Base-by-base conservation (phyloP, 2,329 filamentous ascomycete species). In the Apiospora rasikravindrae region DNA sequence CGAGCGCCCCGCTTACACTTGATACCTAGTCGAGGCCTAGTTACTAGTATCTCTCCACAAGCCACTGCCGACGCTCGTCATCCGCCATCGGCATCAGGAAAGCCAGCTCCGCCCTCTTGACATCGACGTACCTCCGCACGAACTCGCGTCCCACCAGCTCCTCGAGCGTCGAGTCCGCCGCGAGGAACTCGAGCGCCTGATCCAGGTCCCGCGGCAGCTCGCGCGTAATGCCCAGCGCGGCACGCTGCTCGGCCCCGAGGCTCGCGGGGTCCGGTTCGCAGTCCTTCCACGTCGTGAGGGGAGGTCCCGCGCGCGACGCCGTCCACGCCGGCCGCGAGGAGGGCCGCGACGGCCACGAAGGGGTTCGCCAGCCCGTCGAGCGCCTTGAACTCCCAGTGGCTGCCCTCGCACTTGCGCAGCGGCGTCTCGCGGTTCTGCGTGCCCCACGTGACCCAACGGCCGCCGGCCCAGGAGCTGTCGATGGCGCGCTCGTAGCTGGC, bases 381-480 rank as follows among this genome's bases (percentile, higher is more conserved):
- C 71, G 88, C 90, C 78, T 94, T 92, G 33, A 97, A 76, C 81
- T 97, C 94, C 92, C 93, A 97, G 78, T 94, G 91, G 24, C 89
- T 90, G 2, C 81, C 83, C 4, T 84, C 83, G 67, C 94, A 88
- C 78, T 92, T 91, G 19, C 94, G 88, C 11, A 97, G 84, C 0
- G 94, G 92, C 6, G 90, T 86, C 83, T 96, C 93, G n/a, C 92
- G 90, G 80, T 96, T 96, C 82, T 96, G 91, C 4, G 90, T 93
- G 19, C 94, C 94, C 93, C 93, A 97, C 0, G 91, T 84, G 0
- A 95, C 88, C 91, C 92, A 95, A 8, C 90, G 88, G 0, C 93
- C 93, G n/a, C 93, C 93, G 0, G 93, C 88, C 94, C 93, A 96
- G 72, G 84, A 84, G n/a, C 93, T 88, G 70, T 94, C 91, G 1